These are phyloP conservation scores for Gyromitra esculenta DNA, from an alignment of 2,329 filamentous ascomycete genomes.

Conservation along the genomic window DNA sequence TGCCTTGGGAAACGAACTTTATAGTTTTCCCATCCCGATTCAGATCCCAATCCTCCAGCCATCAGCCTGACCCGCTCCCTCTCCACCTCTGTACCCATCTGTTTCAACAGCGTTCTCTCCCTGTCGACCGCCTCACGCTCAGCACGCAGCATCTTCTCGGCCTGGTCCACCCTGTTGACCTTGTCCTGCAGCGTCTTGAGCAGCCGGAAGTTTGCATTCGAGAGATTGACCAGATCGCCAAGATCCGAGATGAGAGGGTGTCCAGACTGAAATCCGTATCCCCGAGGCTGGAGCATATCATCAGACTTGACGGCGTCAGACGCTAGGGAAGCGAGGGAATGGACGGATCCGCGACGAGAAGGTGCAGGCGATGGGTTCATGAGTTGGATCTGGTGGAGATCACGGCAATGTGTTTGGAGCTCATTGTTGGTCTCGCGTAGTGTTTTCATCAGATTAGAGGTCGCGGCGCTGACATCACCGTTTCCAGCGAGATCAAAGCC, in stretches of 20 bases:
- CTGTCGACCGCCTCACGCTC: constrained; percentile 46
- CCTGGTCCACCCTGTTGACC: constrained; percentile 47
- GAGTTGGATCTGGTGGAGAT: constrained; percentile 46
- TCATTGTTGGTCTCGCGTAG: constrained; percentile 39
- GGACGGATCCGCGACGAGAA: constrained; percentile 37
- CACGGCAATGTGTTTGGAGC: constrained; percentile 38
- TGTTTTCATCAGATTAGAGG: constrained; percentile 32
- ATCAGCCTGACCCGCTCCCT: constrained; percentile 45
- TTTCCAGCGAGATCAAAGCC: constrained; percentile 10
- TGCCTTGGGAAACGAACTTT: constrained; percentile 20
- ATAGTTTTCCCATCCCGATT: constrained; percentile 31
- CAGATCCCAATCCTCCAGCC: constrained; percentile 29
- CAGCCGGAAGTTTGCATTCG: constrained; percentile 49
- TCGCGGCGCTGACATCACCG: constrained; percentile 16
- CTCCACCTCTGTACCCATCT: constrained; percentile 44
- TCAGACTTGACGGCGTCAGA: background rate
- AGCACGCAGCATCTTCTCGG: constrained; percentile 43
- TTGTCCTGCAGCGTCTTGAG: constrained; percentile 53
- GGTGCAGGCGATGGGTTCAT: constrained; percentile 41
- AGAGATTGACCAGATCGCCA: constrained; percentile 50
- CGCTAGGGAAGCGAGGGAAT: background rate
- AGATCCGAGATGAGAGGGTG: constrained; percentile 51
- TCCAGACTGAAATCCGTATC: constrained; percentile 35
- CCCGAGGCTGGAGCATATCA: constrained; percentile 9
- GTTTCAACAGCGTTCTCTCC: constrained; percentile 35